Base-by-base conservation (phyloP, 768 basidiomycete species). In the Hericium erinaceus region DNA sequence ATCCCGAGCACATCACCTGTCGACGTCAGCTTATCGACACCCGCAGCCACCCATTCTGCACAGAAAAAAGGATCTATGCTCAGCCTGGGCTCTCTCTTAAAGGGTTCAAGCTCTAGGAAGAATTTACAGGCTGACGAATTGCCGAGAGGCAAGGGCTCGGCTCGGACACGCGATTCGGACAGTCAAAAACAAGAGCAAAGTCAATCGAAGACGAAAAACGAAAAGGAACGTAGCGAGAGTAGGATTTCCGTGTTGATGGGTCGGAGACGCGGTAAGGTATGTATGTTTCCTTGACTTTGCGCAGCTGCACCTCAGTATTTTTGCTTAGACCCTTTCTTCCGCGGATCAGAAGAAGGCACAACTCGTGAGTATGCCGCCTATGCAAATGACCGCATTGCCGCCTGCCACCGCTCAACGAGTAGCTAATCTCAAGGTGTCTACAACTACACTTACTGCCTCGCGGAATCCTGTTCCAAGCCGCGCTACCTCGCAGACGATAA, bases 201-300 rank as follows among this genome's bases (percentile, higher is more conserved):
- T 63, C 76, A 78, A 62, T 74, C 68, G 67, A 77, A 77, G 68
- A 89, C 87, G 67, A 89, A 91, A 62, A 89, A 90, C 54, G 66
- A 74, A 52, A 92, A 92, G 71, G 89, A 91, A 66, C 80, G 92
- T 41, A 93, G 91, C 62, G 89, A 93, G 72, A 92, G 92, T 66
- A 80, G 92, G 65, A 92, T 94, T 63, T 91, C 92, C 11, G 83
- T 85, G 26, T 74, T 94, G 57, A 91, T 95, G 78, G 89, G 89
- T 39, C 78, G 93, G 67, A 93, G 88, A 69, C 80, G 93, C 54
- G 94, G 93, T 71, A 95, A 95, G 84, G 93, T 94, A 65, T 66
- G 93, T 94, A 65, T 66, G 75, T 70, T 26, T 26, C 51, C 37
- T 50, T 39, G 26, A 39, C 39, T 37, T 58, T 16, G 52, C 28